These are phyloP conservation scores for Bretziella fagacearum DNA, from an alignment of 2,329 filamentous ascomycete genomes.

Conservation along the genomic window DNA sequence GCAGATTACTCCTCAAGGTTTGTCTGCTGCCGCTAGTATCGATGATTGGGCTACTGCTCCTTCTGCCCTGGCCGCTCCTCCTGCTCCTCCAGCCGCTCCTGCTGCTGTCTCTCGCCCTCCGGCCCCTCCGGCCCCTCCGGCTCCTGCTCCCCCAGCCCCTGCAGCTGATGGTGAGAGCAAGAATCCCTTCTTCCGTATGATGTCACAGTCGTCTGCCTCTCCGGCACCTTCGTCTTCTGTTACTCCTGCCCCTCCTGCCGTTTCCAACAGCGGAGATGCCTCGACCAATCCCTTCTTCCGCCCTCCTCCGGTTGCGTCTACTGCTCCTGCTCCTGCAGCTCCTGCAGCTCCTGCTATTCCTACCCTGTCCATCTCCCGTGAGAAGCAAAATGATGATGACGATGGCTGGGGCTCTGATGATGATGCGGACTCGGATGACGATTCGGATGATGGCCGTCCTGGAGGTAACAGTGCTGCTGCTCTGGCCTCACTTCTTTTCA, in stretches of 20 bases:
- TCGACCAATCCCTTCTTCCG: constrained; percentile 91
- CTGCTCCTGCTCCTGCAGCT: constrained; percentile 24
- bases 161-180: constrained; percentile 59
- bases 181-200: constrained; percentile 88
- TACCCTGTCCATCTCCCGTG: constrained; percentile 31
- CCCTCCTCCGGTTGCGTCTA: constrained; percentile 13
- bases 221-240: constrained; percentile 23
- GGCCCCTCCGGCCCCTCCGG: constrained; percentile 32
- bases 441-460: constrained; percentile 61
- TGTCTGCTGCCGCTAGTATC: constrained; percentile 36
- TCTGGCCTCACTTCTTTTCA: constrained; percentile 85
- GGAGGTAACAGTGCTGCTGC: constrained; percentile 76
- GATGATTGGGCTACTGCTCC: constrained; percentile 34
- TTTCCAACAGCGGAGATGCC: constrained; percentile 29
- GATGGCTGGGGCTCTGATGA: constrained; percentile 77
- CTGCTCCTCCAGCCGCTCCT: constrained; percentile 15
- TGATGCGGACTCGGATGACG: constrained; percentile 42
- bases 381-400: constrained; percentile 49
- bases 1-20: constrained; percentile 46
- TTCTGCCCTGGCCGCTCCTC: constrained; percentile 26
- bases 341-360: constrained; percentile 31
- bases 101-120: constrained; percentile 33
- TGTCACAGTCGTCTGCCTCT: constrained; percentile 41
- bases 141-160: constrained; percentile 34
- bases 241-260: constrained; percentile 27